phyloP scores from a whole-genome alignment of 2,329 filamentous ascomycete species.

The Exserohilum turcica region DNA sequence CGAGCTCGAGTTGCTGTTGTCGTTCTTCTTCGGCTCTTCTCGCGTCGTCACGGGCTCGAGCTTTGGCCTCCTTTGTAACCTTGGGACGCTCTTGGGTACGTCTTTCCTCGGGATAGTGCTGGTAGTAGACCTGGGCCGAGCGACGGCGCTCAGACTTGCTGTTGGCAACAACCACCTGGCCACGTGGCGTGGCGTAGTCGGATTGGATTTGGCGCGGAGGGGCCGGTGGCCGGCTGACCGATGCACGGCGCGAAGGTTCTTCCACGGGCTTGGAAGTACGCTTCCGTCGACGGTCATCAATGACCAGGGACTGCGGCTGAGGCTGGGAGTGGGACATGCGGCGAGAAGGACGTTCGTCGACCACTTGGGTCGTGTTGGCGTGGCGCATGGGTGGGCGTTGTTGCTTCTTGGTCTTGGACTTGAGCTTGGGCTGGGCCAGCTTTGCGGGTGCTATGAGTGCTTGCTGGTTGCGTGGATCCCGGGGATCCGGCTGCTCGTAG shows the following conservation, averaged over 20 bases:
- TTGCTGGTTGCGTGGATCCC: constrained; percentile 13
- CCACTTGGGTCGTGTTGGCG: constrained; percentile 32
- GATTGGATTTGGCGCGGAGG: constrained; percentile 43
- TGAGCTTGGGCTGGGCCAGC: constrained; percentile 15
- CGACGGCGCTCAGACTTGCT: constrained; percentile 31
- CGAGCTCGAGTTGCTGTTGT: constrained; percentile 3
- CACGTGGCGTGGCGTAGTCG: constrained; percentile 30
- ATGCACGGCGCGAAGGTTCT: constrained; percentile 28
- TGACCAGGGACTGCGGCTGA: constrained; percentile 19
- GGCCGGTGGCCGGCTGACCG: constrained; percentile 41
- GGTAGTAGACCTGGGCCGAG: constrained; percentile 35
- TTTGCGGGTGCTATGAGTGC: constrained; percentile 36
- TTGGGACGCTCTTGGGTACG: background rate
- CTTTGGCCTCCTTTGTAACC: constrained; percentile 3
- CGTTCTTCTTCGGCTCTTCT: background rate
- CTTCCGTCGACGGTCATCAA: constrained; percentile 20
- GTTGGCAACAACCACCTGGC: constrained; percentile 36
- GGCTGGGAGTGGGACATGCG: constrained; percentile 6
- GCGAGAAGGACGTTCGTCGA: constrained; percentile 16
- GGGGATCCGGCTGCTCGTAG: constrained; percentile 19
- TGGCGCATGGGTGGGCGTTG: constrained; percentile 34
- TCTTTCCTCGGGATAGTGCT: constrained; percentile 11
- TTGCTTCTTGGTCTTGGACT: constrained; percentile 6
- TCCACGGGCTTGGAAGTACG: constrained; percentile 21
- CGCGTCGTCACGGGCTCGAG: constrained; percentile 4